Conservation (phyloP, 78 protist genomes). For the Dictyostelium purpureum region DNA sequence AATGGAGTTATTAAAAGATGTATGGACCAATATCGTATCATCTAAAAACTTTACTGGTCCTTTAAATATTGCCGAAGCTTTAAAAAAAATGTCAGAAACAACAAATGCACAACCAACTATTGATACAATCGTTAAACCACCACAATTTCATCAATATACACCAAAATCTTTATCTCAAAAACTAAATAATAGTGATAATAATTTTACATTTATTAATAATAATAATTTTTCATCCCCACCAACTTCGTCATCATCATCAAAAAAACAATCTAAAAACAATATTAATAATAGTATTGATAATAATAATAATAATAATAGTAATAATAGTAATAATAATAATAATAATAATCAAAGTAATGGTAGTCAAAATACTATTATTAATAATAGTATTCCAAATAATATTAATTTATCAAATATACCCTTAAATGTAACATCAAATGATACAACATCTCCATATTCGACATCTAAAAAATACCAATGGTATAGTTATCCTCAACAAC, state of each 20-base stretch:
- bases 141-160: conserved; percentile 75
- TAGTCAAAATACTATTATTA: neutral
- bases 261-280: neutral
- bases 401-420: neutral
- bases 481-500: conserved; percentile 35
- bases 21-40: conserved; percentile 60
- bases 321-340: neutral
- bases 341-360: neutral
- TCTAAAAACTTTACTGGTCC: conserved; percentile 30
- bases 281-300: neutral
- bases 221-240: neutral
- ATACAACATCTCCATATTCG: conserved; percentile 16
- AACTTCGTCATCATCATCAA: neutral
- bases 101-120: conserved; percentile 41
- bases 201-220: neutral
- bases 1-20: conserved; percentile 68
- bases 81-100: conserved; percentile 37
- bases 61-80: conserved; percentile 55
- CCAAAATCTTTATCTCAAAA: conserved; percentile 6
- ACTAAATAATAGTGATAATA: neutral
- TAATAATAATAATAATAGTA: neutral
- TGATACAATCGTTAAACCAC: conserved; percentile 68
- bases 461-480: conserved; percentile 38
- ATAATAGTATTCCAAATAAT: neutral
- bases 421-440: neutral